These are phyloP conservation scores for Thecamonas trahens DNA, from an alignment of 78 protist genomes.

Conservation along the genomic window DNA sequence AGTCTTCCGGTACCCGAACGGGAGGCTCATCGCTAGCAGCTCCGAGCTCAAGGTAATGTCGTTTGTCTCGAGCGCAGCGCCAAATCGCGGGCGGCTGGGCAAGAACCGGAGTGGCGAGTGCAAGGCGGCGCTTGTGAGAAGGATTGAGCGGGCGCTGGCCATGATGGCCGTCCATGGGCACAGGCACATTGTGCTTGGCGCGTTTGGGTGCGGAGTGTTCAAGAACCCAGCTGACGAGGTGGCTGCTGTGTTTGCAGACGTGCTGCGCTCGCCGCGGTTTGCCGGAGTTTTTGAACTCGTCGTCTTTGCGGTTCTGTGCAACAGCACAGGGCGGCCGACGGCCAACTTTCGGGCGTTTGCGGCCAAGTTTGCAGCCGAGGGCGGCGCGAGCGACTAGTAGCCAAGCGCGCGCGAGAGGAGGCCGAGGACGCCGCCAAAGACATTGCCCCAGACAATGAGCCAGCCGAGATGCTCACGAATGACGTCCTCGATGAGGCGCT, in stretches of 20 bases:
- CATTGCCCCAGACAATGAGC: slow-evolving; percentile 56
- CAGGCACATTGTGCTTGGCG: slow-evolving; percentile 20
- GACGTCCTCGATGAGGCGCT: slow-evolving; percentile 26
- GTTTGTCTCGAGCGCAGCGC: slow-evolving; percentile 12
- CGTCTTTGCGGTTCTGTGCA: no score
- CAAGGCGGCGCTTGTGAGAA: not conserved
- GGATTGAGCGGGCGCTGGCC: not conserved
- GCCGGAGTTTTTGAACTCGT: no score
- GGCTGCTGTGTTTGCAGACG: no score
- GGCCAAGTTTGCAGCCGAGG: no score
- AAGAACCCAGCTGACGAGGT: slow-evolving; percentile 6
- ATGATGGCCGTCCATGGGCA: not conserved
- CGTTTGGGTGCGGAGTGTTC: slow-evolving; percentile 21
- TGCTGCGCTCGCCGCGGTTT: no score
- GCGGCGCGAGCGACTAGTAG: no score
- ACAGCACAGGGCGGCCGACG: no score
- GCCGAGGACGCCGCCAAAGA: slow-evolving; percentile 30
- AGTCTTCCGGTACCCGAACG: slow-evolving; percentile 1
- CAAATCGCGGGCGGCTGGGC: not conserved
- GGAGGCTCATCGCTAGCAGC: not conserved
- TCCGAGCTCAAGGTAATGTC: not conserved
- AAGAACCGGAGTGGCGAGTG: not conserved
- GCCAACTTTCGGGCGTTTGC: no score
- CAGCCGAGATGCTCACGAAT: slow-evolving; percentile 42
- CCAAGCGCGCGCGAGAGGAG: no score